Conservation (phyloP, 805 yeast species). For the Wickerhamomyces kurtzmanii region DNA sequence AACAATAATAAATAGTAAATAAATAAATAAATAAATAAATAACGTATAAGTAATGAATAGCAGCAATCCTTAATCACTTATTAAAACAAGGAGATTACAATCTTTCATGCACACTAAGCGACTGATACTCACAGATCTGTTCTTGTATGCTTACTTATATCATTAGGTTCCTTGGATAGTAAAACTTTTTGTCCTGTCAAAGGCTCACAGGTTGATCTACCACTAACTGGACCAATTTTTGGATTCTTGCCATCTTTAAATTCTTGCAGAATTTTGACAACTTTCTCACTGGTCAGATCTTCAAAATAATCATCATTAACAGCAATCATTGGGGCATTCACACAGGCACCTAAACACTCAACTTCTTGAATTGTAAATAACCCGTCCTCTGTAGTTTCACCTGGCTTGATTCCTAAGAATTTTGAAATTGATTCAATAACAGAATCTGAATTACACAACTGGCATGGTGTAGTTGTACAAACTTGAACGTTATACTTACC, state of each 20-base stretch:
- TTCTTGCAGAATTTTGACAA: constrained; percentile 49
- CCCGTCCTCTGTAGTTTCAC: constrained; percentile 68
- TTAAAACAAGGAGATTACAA: too few species aligned
- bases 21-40: not conserved
- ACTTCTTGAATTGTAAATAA: constrained; percentile 79
- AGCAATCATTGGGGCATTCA: constrained; percentile 84
- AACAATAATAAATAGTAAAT: constrained; percentile 2
- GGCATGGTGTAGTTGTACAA: constrained; percentile 88
- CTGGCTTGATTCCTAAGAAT: constrained; percentile 57
- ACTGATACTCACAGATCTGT: constrained; percentile 59
- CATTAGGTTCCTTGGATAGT: constrained; percentile 50
- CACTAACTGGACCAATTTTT: constrained; percentile 59
- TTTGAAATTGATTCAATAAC: constrained; percentile 60
- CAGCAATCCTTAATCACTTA: too few species aligned
- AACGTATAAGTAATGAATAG: too few species aligned
- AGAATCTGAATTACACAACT: constrained; percentile 74
- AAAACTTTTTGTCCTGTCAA: constrained; percentile 58
- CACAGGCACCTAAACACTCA: constrained; percentile 89
- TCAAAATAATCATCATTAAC: constrained; percentile 77
- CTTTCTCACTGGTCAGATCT: constrained; percentile 64
- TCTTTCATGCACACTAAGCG: too few species aligned
- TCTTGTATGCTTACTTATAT: constrained; percentile 63
- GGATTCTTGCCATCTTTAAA: constrained; percentile 55
- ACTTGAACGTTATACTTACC: constrained; percentile 79
- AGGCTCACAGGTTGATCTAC: constrained; percentile 73